Evolutionary conservation across 2,329 filamentous ascomycete genomes (phyloP), one percentile per base, ranked within the genome.

Genomic region (Hymenoscyphus fraxineus): DNA sequence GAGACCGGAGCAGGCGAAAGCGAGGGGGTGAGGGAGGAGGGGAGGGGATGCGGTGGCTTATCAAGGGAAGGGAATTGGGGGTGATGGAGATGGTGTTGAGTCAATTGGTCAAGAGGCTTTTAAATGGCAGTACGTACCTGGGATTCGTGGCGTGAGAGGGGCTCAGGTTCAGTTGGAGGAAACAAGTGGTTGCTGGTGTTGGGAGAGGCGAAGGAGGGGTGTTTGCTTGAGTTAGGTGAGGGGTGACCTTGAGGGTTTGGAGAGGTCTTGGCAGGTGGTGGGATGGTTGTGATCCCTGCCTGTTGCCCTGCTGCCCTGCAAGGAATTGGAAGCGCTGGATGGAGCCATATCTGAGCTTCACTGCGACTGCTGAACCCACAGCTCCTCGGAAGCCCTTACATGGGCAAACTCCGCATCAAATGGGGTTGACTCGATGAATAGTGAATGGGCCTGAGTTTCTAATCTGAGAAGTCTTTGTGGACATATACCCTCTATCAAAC

Each of bases 41-140:
- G 40, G 32, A 59, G 2, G 15, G 61, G 64, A 67, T 27, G 67
- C 39, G 68, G 61, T 63, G 59, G 60, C 61, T 59, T 60, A 65
- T 65, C 57, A 51, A 58, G 59, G 57, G 41, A 40, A 27, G 35
- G 58, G 54, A 64, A 58, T 40, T 51, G 31, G 44, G 51, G 60
- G 58, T 32, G 35, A 35, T 58, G 47, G 27, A 60, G 58, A 6
- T 58, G 38, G 19, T 35, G 56, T 51, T 27, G 35, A 13, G 40
- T 58, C 57, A 64, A 64, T 64, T 64, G 65, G 62, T 58, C 35
- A 58, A 39, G 51, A 22, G 56, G 22, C 15, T 51, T n/a, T 51
- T n/a, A 13, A 4, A 56, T 47, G 55, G 62, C 58, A 44, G 7
- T 12, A 51, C 41, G 19, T 60, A 60, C 55, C 55, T 57, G 10